These are phyloP conservation scores for Oryza meyeriana DNA, from an alignment of 176 grass and related monocot genomes.

Conservation along the genomic window DNA sequence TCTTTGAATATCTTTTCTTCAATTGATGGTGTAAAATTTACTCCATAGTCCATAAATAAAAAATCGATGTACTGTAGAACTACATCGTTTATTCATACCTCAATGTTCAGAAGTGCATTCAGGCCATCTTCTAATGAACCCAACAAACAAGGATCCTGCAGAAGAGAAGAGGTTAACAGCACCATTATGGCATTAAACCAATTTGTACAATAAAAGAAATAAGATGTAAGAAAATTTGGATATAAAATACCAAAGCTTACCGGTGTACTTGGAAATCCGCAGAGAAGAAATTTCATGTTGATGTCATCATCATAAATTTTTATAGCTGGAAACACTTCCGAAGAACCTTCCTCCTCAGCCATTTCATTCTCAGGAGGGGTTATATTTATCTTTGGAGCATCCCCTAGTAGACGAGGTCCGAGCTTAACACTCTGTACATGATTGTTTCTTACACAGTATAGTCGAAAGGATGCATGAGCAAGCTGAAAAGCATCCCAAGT, in stretches of 20 bases:
- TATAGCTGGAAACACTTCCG: slow-evolving; percentile 62
- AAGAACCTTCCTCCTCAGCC: slow-evolving; percentile 53
- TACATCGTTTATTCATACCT: slow-evolving; percentile 49
- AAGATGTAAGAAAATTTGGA: slow-evolving; percentile 32
- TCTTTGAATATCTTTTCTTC: slow-evolving; percentile 13
- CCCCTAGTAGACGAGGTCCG: slow-evolving; percentile 80
- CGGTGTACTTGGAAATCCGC: slow-evolving; percentile 70
- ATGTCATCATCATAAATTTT: slow-evolving; percentile 85
- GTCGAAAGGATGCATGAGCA: slow-evolving; percentile 86
- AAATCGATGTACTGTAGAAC: slow-evolving; percentile 8
- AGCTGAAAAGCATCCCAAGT: slow-evolving; percentile 99
- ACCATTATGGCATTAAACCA: background rate
- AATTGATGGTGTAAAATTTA: background rate
- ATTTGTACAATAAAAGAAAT: background rate
- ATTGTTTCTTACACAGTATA: slow-evolving; percentile 86
- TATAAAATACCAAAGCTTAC: slow-evolving; percentile 44
- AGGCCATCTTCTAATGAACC: slow-evolving; percentile 91
- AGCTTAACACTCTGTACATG: slow-evolving; percentile 76
- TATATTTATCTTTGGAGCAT: slow-evolving; percentile 91
- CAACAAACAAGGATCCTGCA: slow-evolving; percentile 76
- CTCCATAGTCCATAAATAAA: slow-evolving; percentile 7
- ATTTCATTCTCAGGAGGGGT: slow-evolving; percentile 48
- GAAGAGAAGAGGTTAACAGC: slow-evolving; percentile 11
- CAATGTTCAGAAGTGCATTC: slow-evolving; percentile 92
- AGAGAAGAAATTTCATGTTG: slow-evolving; percentile 85